These are phyloP conservation scores for Pulveroboletus ravenelii DNA, from an alignment of 768 basidiomycete species.

Conservation along the genomic window DNA sequence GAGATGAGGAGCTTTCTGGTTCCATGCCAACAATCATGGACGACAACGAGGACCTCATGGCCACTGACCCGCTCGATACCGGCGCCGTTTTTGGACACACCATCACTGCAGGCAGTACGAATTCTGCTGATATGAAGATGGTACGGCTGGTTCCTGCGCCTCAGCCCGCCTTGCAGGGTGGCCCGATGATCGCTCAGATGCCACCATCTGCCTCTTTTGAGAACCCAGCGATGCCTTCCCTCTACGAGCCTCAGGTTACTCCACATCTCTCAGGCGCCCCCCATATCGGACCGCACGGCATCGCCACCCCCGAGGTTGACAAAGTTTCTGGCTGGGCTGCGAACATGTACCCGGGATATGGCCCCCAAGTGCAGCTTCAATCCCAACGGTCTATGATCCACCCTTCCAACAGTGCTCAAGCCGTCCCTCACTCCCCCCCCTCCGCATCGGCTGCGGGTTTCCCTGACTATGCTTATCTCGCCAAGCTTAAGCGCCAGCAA, in stretches of 20 bases:
- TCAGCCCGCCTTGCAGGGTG: slow-evolving; percentile 24
- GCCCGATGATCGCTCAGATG: slow-evolving; percentile 45
- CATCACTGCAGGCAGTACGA: slow-evolving; percentile 28
- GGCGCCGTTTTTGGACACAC: slow-evolving; percentile 29
- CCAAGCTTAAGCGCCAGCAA: slow-evolving; percentile 27
- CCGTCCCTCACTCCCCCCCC: slow-evolving; percentile 18
- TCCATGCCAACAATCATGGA: slow-evolving; percentile 25
- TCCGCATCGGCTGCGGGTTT: slow-evolving; percentile 10
- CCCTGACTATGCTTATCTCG: slow-evolving; percentile 22
- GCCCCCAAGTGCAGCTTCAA: slow-evolving; percentile 23
- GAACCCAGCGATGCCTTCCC: slow-evolving; percentile 46
- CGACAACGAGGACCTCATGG: slow-evolving; percentile 29
- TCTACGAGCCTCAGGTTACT: slow-evolving; percentile 38
- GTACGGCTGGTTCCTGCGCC: slow-evolving; percentile 23
- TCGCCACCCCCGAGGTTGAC: slow-evolving; percentile 18
- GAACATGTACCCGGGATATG: slow-evolving; percentile 28
- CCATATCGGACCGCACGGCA: slow-evolving; percentile 20
- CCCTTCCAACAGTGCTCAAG: slow-evolving; percentile 39
- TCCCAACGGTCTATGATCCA: slow-evolving; percentile 38
- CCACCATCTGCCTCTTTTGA: slow-evolving; percentile 44
- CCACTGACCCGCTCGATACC: slow-evolving; percentile 29
- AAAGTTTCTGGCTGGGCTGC: slow-evolving; percentile 31
- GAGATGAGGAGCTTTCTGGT: slow-evolving; percentile 36
- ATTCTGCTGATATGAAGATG: slow-evolving; percentile 25
- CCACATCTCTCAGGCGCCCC: slow-evolving; percentile 25